Evolutionary conservation across 1,284 basidiomycete genomes (phyloP).

Genomic region (Sanguinoderma infundibulare): DNA sequence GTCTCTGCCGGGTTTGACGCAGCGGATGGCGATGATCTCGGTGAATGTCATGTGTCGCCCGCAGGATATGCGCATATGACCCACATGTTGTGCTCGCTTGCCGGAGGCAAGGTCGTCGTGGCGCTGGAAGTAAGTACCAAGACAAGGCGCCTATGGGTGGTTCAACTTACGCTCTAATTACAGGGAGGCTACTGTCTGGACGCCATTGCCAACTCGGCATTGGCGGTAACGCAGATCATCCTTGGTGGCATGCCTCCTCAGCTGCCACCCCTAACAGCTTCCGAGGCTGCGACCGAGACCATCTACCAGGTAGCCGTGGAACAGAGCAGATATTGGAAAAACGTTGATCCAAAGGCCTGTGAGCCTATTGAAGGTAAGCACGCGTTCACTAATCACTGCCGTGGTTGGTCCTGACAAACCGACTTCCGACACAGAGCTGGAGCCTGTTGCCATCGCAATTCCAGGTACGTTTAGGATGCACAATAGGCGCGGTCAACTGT

Average conservation of each 20-base stretch:
- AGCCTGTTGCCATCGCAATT: slow-evolving; percentile 64
- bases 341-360: slow-evolving; percentile 75
- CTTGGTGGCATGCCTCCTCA: slow-evolving; percentile 86
- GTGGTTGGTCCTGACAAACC: slow-evolving; percentile 9
- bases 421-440: slow-evolving; percentile 47
- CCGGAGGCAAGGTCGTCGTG: slow-evolving; percentile 88
- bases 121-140: slow-evolving; percentile 81
- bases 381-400: too few relatives aligned
- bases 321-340: slow-evolving; percentile 93
- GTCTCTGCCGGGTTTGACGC: slow-evolving; percentile 99
- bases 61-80: slow-evolving; percentile 99
- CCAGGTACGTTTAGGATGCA: slow-evolving; percentile 49
- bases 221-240: slow-evolving; percentile 86
- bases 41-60: slow-evolving; percentile 90
- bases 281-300: slow-evolving; percentile 82
- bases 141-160: background rate
- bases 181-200: slow-evolving; percentile 97
- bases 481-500: background rate
- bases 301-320: slow-evolving; percentile 86
- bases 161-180: slow-evolving; percentile 5
- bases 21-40: slow-evolving; percentile 90
- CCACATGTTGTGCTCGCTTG: slow-evolving; percentile 91
- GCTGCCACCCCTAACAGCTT: slow-evolving; percentile 72
- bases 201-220: slow-evolving; percentile 85
- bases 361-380: slow-evolving; percentile 76